Evolutionary conservation across 2,329 filamentous ascomycete species (phyloP).

Genomic region (Fusarium virguliforme): DNA sequence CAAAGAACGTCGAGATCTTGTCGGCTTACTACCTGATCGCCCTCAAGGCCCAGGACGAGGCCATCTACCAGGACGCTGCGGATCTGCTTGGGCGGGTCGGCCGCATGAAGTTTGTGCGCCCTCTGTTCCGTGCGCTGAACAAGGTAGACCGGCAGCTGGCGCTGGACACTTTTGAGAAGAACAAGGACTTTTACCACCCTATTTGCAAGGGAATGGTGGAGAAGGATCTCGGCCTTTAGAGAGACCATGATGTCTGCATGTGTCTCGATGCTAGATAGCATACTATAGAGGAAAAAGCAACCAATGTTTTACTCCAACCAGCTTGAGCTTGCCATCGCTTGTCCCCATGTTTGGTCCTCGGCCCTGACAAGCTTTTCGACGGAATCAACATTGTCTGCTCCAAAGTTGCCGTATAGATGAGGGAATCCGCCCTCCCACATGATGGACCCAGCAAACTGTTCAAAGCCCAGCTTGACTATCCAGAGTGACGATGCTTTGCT

Average conservation of each 20-base stretch:
- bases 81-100: constrained; percentile 86
- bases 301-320: constrained; percentile 59
- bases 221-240: constrained; percentile 78
- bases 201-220: constrained; percentile 90
- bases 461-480: constrained; percentile 69
- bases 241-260: not conserved
- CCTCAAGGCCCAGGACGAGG: constrained; percentile 79
- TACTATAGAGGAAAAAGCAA: not conserved
- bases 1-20: constrained; percentile 89
- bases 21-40: constrained; percentile 86
- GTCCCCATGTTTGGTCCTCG: constrained; percentile 65
- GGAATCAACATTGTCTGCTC: constrained; percentile 66
- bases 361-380: constrained; percentile 63
- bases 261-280: constrained; percentile 3
- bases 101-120: constrained; percentile 96
- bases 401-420: constrained; percentile 74
- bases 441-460: constrained; percentile 60
- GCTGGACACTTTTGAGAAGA: constrained; percentile 85
- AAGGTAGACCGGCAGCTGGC: constrained; percentile 83
- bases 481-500: constrained; percentile 59
- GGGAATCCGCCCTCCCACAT: constrained; percentile 74
- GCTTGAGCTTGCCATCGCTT: constrained; percentile 58
- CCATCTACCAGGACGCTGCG: constrained; percentile 79
- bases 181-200: constrained; percentile 95
- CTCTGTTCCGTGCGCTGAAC: constrained; percentile 83